phyloP scores from a whole-genome alignment of 2,329 filamentous ascomycete species.

The Fonsecaea erecta region DNA sequence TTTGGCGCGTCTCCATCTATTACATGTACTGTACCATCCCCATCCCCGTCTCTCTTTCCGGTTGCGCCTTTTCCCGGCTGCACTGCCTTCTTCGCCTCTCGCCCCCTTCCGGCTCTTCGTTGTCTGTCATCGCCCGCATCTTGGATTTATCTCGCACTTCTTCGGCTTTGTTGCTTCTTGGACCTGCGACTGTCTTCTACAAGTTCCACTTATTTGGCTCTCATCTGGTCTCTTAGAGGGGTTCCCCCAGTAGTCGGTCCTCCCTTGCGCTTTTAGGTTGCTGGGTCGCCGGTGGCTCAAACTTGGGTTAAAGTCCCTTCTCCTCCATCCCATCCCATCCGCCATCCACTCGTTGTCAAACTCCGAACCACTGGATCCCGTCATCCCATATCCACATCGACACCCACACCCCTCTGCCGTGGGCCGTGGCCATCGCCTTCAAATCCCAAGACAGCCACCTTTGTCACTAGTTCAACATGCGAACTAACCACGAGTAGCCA shows the following conservation, averaged over 20 bases:
- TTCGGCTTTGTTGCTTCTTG: background rate
- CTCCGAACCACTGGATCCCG: background rate
- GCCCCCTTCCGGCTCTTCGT: background rate
- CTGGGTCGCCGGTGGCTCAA: background rate
- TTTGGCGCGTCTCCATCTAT: background rate
- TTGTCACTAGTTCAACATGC: slow-evolving; percentile 12
- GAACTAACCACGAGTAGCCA: slow-evolving; percentile 2
- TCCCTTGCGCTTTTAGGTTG: background rate
- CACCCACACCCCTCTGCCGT: background rate
- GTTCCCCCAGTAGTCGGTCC: background rate
- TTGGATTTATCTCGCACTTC: background rate
- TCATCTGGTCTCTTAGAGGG: background rate
- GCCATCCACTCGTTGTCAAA: background rate
- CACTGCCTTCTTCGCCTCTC: background rate
- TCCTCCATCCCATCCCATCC: background rate
- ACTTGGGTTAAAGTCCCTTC: background rate
- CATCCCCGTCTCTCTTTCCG: background rate
- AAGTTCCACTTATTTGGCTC: background rate
- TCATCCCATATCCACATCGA: background rate
- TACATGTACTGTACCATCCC: too few relatives aligned
- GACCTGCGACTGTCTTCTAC: slow-evolving; percentile 10
- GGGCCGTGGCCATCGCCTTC: background rate
- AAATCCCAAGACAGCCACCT: background rate
- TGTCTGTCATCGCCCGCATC: background rate
- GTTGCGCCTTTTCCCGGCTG: background rate